Base-by-base conservation (phyloP, 805 yeast species). In the Lipomyces oligophaga region DNA sequence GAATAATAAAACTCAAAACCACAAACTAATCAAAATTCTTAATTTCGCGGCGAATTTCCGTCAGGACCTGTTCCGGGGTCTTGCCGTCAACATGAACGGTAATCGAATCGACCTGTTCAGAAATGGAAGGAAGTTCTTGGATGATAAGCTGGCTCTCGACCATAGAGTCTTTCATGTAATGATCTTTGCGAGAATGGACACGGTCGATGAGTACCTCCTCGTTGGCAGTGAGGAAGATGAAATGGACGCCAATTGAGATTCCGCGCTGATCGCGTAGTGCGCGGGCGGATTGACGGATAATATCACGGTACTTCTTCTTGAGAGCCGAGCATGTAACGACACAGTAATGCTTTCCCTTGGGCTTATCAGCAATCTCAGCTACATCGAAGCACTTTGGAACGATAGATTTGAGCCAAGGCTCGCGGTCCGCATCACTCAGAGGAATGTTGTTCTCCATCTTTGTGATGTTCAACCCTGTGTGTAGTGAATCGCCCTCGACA, bases 361-460 rank as follows among this genome's bases (percentile, higher is more conserved):
- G 47, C 25, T 38, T 41, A 2, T 33, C 3, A 3, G 47, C 26
- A 25, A 67, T 52, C 30, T 57, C 47, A 22, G 61, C 39, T 3
- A 81, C 72, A n/a, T 64, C 58, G 0, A 57, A 52, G 1, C 77
- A 67, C 13, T 31, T 43, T 5, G 45, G 47, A 15, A 57, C 43
- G 10, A 93, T 66, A 31, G 63, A 62, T 31, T 70, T 65, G 16
- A 93, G 73, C 98, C 98, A 93, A 1, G 76, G 89, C 89, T 90
- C 85, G 49, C 98, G 70, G 65, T 93, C 98, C 1, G 81, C 93
- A 61, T 93, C 98, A 0, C 81, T 77, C 47, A 93, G 70, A 1
- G 97, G 95, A 18, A 77, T 73, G 0, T 95, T 95, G 18, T 70
- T 59, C 2, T 83, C 66, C 98, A 93, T 93, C 65, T 93, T 93